Evolutionary conservation across 2,329 filamentous ascomycete genomes (phyloP).

Genomic region (Epichloe amarillans): DNA sequence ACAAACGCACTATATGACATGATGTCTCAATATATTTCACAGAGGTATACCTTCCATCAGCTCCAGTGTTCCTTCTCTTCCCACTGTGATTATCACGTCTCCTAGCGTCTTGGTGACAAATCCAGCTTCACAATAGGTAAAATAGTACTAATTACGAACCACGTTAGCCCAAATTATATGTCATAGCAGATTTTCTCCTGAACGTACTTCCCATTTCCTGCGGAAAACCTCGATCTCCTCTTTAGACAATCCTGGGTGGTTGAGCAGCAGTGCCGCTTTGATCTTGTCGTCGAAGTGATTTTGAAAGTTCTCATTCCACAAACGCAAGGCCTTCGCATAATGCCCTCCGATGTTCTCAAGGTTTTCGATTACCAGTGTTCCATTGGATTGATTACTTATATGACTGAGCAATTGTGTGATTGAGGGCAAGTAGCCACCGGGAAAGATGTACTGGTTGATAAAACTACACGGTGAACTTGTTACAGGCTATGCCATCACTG

Average conservation of each 20-base stretch:
- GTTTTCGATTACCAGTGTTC: conserved; percentile 50
- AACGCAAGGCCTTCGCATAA: conserved; percentile 53
- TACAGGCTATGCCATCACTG: neutral
- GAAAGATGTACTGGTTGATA: conserved; percentile 67
- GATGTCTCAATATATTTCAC: conserved; percentile 17
- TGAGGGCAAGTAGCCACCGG: conserved; percentile 56
- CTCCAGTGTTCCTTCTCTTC: conserved; percentile 49
- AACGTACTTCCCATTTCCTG: conserved; percentile 54
- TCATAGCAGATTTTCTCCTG: neutral
- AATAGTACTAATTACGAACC: conserved; percentile 45
- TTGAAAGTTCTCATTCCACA: conserved; percentile 57
- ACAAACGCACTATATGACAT: neutral
- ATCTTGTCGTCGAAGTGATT: conserved; percentile 48
- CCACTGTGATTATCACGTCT: conserved; percentile 59
- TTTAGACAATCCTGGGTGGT: conserved; percentile 46
- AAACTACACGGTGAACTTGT: conserved; percentile 30
- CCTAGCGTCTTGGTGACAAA: conserved; percentile 60
- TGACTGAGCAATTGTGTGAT: conserved; percentile 42
- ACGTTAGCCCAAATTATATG: conserved; percentile 6
- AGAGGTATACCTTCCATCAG: conserved; percentile 59
- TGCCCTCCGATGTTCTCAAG: conserved; percentile 64
- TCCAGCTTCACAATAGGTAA: conserved; percentile 61
- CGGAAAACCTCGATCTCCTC: conserved; percentile 53
- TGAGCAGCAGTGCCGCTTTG: conserved; percentile 41
- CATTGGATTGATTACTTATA: conserved; percentile 46